Evolutionary conservation across 345 rosid genomes (phyloP), one percentile per base, ranked within the genome.

Genomic region (Populus ilicifolia): DNA sequence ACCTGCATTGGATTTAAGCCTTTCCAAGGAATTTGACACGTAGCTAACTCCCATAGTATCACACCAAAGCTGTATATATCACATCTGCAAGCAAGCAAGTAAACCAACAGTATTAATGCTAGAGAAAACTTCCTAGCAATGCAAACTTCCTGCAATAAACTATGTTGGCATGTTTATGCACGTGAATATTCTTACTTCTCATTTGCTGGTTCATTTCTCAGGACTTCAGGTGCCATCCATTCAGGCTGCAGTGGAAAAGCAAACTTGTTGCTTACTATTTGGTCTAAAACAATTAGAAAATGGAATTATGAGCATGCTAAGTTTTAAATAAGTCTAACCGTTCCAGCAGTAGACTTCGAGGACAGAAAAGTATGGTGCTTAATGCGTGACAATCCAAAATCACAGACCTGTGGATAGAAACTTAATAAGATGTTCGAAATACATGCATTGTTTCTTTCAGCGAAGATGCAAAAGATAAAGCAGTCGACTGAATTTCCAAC

Each of bases 201-300:
- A 70, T 91, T 86, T 75, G 99, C 97, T 3, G 89, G 99, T 89
- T 96, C 99, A 79, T 93, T 93, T 85, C 99, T 89, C 73, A 96
- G 86, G 76, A 96, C 93, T 92, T 96, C 99, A 3, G 99, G 99
- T 56, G 99, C 99, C 99, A 96, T 96, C 99, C 99, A 96, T 81
- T 96, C 99, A 20, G 99, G 98, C 99, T 96, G 92, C 87, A 87
- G 18, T 39, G 27, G 65, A 77, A 72, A 61, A 77, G 75, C 18
- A 77, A 77, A 67, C 7, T 68, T 70, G 20, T 50, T 50, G 70
- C 70, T 46, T 35, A 9, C 50, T 29, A 69, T 65, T 63, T 41
- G 52, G 66, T 27, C 48, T 33, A 70, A 52, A 75, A 70, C 13
- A 63, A 44, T 54, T 30, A 30, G 5, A 21, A 20, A 35, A 25